Percentiles rank a stretch among this genome's conserved stretches.
These are phyloP conservation scores for Amanita molliuscula DNA, from an alignment of 768 basidiomycete species.

Conservation along the genomic window DNA sequence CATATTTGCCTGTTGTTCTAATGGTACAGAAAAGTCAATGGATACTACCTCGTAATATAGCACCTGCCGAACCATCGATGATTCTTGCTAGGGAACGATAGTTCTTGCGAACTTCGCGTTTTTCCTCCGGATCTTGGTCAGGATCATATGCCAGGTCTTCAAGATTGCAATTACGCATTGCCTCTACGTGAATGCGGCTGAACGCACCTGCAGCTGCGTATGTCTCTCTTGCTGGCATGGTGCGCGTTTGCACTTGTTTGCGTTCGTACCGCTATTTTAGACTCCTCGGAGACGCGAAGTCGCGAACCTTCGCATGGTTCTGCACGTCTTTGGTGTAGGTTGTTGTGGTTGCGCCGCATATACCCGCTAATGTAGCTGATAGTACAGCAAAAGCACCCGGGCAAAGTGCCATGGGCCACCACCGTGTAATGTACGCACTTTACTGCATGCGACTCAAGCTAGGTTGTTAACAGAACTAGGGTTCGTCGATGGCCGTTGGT, in stretches of 20 bases:
- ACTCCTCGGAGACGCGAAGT: not conserved
- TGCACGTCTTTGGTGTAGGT: constrained; percentile 3
- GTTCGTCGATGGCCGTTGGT: constrained; percentile 40
- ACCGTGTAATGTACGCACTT: constrained; percentile 37
- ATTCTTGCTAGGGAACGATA: constrained; percentile 59
- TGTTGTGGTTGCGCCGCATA: not conserved
- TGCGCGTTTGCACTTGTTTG: constrained; percentile 2
- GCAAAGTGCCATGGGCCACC: constrained; percentile 59
- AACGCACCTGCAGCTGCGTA: not conserved
- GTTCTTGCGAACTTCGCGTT: constrained; percentile 60
- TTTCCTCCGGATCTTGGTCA: constrained; percentile 76
- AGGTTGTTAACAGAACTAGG: constrained; percentile 17
- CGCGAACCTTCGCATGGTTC: constrained; percentile 9
- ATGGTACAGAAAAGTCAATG: not conserved
- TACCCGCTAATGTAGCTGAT: not conserved
- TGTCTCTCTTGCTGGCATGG: not conserved
- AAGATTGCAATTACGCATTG: not conserved
- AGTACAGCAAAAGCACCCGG: constrained; percentile 67
- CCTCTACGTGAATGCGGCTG: not conserved
- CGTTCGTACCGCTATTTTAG: not conserved
- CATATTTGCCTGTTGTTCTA: constrained; percentile 39
- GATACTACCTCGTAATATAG: not conserved
- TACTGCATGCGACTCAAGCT: not conserved
- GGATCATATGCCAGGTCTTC: constrained; percentile 57
- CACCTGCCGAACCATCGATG: constrained; percentile 45